Base-by-base conservation (phyloP, 2,329 filamentous ascomycete species). In the Beauveria sp. region DNA sequence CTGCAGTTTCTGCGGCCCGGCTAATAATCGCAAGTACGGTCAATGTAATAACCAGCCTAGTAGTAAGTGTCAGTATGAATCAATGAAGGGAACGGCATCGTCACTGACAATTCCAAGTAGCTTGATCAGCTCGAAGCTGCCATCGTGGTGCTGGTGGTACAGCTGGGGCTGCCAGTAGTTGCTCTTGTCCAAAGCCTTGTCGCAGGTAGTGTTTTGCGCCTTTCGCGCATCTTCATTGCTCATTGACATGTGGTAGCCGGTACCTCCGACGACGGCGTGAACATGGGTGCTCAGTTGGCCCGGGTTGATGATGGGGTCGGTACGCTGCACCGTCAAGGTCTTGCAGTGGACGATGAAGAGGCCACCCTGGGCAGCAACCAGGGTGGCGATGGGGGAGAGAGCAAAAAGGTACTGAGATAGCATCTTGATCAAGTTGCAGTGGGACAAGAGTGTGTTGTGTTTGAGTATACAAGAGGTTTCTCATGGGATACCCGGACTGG, bases 121-220 rank as follows among this genome's bases (percentile, higher is more conserved):
- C 3, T 67, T 55, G 10, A 77, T 72, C 16, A 70, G 66, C 64
- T 74, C 71, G 40, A 87, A 84, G 59, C 75, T 81, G n/a, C 84
- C 84, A 67, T 86, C 80, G 52, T 79, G 67, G 51, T 80, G 77
- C 62, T 80, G 72, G 61, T 76, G 76, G 64, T 72, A 75, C 1
- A 89, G 73, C 63, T 78, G 77, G 0, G 87, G 86, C 16, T 83
- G 83, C 87, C 87, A 90, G 73, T 90, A 90, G 67, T 84, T 87
- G 60, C 82, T 87, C 62, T 82, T 74, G 70, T 89, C 86, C 64
- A 83, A 74, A 30, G 78, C 76, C 58, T 86, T 84, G 40, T 79
- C 77, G 71, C 87, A 89, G 5, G 86, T 86, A 1, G 86, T 86
- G 70, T 87, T 89, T 7, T 79, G 79, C 1, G 83, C 81, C 24